Base-by-base conservation (phyloP, 208 protist species). In the Herpetomonas muscarum region DNA sequence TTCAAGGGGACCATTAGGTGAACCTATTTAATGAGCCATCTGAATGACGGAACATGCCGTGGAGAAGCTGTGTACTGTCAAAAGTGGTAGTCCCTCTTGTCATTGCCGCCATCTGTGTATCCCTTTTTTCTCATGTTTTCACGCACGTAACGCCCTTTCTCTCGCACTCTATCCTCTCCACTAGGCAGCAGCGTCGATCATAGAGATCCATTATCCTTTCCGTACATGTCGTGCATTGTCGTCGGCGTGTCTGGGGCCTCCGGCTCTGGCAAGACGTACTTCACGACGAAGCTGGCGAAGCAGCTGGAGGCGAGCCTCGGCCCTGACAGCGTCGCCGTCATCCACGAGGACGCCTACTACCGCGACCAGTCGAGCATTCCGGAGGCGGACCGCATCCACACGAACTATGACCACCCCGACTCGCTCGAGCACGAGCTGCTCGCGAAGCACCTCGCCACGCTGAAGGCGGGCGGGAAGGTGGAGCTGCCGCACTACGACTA, bases 401-500 rank as follows among this genome's bases (percentile, higher is more conserved):
- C 60, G 13, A 79, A 80, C 56, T 81, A 78, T 39, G 64, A 87
- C 31, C 67, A 87, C 42, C 90, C 80, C 37, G 81, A 92, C 50
- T 77, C 89, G 5, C 81, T 97, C n/a, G 91, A 97, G 39, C 85
- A 81, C 32, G 64, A 79, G 19, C 50, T 88, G 28, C 52, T 92
- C 58, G 37, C 72, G 2, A 49, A 76, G 55, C 76, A 77, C 2
- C 64, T 97, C 3, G 22, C n/a, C 12, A 53, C 71, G 52, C 60
- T 97, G 25, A 76, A 79, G 57, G 55, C 74, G 10, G 82, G 83
- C 22, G 52, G 82, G 34, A 21, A 32, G 29, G 80, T 95, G 13
- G 52, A 90, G 3, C 66, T 97, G n/a, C 94, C 93, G 21, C 72
- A 78, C n/a, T 98, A 98, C 70, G 81, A 96, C 74, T 97, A 94